These are phyloP conservation scores for Termitomyces sp. DNA, from an alignment of 768 basidiomycete species.

Conservation along the genomic window DNA sequence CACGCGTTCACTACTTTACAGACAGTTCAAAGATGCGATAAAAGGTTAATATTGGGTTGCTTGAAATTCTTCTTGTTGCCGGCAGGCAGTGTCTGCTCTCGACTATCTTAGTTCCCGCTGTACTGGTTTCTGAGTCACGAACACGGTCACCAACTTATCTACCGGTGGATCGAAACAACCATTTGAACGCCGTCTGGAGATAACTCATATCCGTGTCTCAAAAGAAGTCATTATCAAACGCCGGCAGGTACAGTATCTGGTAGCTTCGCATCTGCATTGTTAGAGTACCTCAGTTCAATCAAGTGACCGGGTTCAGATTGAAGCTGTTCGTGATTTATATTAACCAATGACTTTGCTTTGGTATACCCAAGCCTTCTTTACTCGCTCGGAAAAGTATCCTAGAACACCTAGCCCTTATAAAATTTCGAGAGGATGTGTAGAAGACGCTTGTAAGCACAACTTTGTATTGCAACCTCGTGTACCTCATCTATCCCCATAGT, in stretches of 20 bases:
- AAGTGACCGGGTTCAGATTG: not conserved
- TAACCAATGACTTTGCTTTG: not conserved
- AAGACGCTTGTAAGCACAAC: not conserved
- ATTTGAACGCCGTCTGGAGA: not conserved
- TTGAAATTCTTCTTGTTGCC: too few species aligned
- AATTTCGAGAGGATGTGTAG: not conserved
- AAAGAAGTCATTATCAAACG: not conserved
- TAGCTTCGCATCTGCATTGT: not conserved
- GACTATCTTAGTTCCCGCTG: not conserved
- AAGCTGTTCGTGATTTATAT: not conserved
- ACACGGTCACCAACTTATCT: not conserved
- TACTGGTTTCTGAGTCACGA: not conserved
- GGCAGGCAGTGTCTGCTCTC: not conserved
- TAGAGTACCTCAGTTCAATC: not conserved
- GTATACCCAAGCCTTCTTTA: not conserved
- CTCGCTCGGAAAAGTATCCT: not conserved
- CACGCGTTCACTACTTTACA: not conserved
- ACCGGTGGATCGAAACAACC: not conserved
- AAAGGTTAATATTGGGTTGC: not conserved
- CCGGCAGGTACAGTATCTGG: not conserved
- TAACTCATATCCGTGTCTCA: not conserved
- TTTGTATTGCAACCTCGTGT: not conserved
- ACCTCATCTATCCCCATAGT: not conserved
- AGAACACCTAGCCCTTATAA: not conserved
- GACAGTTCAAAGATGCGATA: not conserved